Conservation (phyloP, 768 basidiomycete species). For the Boletales sp. region DNA sequence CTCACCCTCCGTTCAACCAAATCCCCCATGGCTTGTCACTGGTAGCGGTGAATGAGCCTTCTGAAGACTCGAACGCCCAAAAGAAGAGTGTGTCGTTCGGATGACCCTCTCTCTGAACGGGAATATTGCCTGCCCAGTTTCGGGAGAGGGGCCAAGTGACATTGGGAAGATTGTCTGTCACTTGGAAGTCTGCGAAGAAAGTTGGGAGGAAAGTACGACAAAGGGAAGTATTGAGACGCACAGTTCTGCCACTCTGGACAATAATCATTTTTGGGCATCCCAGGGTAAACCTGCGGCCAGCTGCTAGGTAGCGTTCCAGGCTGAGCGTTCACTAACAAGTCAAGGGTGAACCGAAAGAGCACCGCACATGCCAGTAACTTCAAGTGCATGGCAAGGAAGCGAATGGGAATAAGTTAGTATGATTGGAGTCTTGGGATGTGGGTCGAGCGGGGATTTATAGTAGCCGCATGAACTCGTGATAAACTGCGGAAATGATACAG, state of each 20-base stretch:
- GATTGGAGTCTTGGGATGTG: not conserved
- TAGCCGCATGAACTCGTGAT: not conserved
- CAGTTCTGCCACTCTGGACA: slow-evolving; percentile 61
- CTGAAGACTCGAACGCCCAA: slow-evolving; percentile 54
- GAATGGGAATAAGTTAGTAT: slow-evolving; percentile 4
- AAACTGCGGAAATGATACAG: no score
- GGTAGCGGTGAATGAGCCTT: slow-evolving; percentile 50
- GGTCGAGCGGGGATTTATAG: not conserved
- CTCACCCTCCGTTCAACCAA: slow-evolving; percentile 72
- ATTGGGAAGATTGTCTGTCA: slow-evolving; percentile 54
- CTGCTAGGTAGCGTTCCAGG: slow-evolving; percentile 24
- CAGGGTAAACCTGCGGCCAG: slow-evolving; percentile 42
- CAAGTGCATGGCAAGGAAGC: slow-evolving; percentile 16
- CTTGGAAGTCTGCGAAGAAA: slow-evolving; percentile 50
- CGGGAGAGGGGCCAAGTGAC: slow-evolving; percentile 50
- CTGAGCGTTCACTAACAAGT: slow-evolving; percentile 21
- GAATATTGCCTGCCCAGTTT: slow-evolving; percentile 64
- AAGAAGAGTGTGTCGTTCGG: slow-evolving; percentile 68
- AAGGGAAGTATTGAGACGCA: slow-evolving; percentile 28
- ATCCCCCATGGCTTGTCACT: slow-evolving; percentile 63
- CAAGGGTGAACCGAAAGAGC: not conserved
- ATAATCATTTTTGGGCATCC: slow-evolving; percentile 43
- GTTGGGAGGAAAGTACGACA: not conserved
- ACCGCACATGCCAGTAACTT: slow-evolving; percentile 4
- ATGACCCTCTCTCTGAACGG: slow-evolving; percentile 54